Evolutionary conservation across 768 basidiomycete genomes (phyloP).

Genomic region (Exidia glandulosa): DNA sequence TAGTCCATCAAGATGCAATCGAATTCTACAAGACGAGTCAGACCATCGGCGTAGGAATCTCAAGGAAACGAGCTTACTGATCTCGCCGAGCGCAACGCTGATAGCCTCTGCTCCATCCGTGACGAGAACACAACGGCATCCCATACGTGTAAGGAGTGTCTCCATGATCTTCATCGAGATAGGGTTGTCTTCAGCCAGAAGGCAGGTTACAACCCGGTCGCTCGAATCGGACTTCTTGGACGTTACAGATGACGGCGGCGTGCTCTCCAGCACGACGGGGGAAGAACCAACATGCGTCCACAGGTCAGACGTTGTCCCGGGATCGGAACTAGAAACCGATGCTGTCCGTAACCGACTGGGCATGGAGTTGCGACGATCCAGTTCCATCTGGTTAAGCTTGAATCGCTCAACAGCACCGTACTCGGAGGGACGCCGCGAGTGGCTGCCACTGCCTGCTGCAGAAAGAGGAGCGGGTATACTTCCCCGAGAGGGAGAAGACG

Average conservation of each 20-base stretch:
- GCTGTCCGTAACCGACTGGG: constrained; percentile 81
- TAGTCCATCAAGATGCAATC: constrained; percentile 94
- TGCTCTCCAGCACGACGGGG: constrained; percentile 46
- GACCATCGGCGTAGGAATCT: constrained; percentile 12
- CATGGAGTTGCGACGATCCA: constrained; percentile 69
- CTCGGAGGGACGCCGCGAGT: constrained; percentile 82
- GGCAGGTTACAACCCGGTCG: constrained; percentile 84
- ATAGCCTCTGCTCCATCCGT: constrained; percentile 95
- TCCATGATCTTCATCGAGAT: constrained; percentile 97
- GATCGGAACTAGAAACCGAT: constrained; percentile 70
- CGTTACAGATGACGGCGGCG: constrained; percentile 76
- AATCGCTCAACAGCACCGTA: constrained; percentile 80
- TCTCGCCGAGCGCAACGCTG: constrained; percentile 93
- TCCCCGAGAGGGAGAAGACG: constrained; percentile 76
- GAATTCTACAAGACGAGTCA: constrained; percentile 49
- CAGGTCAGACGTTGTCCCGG: constrained; percentile 66
- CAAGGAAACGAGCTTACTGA: constrained; percentile 53
- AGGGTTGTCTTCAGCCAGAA: constrained; percentile 95
- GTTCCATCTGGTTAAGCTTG: constrained; percentile 71
- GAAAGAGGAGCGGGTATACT: constrained; percentile 56
- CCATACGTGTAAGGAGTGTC: constrained; percentile 84
- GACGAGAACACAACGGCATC: constrained; percentile 91
- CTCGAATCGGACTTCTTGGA: constrained; percentile 69
- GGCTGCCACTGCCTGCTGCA: constrained; percentile 48
- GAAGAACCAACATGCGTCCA: constrained; percentile 52